Evolutionary conservation across 2,329 filamentous ascomycete species (phyloP).

Genomic region (Alternaria consortialis): DNA sequence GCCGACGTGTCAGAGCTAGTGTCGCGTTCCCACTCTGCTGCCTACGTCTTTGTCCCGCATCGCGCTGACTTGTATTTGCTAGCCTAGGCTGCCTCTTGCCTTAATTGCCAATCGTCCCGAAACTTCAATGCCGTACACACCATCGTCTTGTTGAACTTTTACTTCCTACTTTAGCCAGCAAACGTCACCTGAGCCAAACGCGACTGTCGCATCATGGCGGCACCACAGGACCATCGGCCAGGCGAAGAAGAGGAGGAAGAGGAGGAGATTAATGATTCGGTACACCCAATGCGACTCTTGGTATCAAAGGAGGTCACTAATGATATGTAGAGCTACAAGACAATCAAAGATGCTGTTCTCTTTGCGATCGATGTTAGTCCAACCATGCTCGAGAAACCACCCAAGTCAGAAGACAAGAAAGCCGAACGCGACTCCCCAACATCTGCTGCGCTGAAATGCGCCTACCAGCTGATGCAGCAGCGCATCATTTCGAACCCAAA

Average conservation of each 20-base stretch:
- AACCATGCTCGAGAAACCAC: constrained; percentile 80
- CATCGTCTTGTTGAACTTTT: neutral
- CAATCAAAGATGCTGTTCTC: constrained; percentile 95
- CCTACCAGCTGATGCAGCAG: constrained; percentile 95
- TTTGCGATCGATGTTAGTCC: constrained; percentile 92
- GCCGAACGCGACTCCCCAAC: constrained; percentile 80
- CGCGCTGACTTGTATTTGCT: neutral
- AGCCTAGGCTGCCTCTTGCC: neutral
- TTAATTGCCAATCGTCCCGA: neutral
- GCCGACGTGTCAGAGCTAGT: constrained; percentile 30
- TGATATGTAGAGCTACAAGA: constrained; percentile 74
- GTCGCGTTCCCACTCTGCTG: constrained; percentile 36
- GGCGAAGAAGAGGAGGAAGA: constrained; percentile 71
- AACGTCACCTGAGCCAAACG: neutral
- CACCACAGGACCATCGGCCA: constrained; percentile 40
- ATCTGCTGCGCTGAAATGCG: constrained; percentile 88
- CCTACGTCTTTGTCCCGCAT: constrained; percentile 23
- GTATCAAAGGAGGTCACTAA: constrained; percentile 20
- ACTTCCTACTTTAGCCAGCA: neutral
- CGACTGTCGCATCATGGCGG: constrained; percentile 37
- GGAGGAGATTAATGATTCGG: constrained; percentile 72
- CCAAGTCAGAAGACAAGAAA: constrained; percentile 71
- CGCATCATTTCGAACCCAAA: constrained; percentile 96
- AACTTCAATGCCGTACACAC: neutral
- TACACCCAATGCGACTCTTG: constrained; percentile 45